phyloP scores from a whole-genome alignment of 768 basidiomycete genomes.

The Naganishia antarctica region DNA sequence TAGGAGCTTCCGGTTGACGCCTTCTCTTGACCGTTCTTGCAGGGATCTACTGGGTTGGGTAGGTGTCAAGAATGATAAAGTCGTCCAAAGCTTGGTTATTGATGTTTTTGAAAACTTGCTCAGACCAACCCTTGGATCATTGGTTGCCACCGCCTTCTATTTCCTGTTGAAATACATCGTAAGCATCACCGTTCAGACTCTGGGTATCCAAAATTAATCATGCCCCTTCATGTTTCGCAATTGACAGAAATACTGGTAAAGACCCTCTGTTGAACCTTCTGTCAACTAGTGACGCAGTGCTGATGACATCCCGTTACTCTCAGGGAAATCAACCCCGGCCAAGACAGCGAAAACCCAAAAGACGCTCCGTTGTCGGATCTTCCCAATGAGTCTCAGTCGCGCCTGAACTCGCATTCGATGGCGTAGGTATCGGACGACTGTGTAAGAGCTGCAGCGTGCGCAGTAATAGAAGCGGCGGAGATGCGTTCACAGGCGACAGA shows the following conservation, averaged over 20 bases:
- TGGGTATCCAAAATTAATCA: too few species aligned
- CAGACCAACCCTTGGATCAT: slow-evolving; percentile 63
- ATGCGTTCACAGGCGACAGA: too few species aligned
- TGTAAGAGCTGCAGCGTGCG: too few species aligned
- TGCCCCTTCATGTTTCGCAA: background rate
- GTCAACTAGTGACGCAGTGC: too few species aligned
- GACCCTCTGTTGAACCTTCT: too few species aligned
- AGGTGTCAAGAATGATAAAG: background rate
- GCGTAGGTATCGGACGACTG: too few species aligned
- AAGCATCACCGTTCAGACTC: background rate
- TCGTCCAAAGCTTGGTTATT: background rate
- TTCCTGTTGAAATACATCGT: slow-evolving; percentile 54
- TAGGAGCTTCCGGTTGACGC: background rate
- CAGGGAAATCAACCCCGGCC: slow-evolving; percentile 57
- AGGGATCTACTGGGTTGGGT: slow-evolving; percentile 23
- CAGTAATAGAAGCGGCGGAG: too few species aligned
- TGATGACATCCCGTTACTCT: too few species aligned
- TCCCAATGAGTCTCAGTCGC: slow-evolving; percentile 2
- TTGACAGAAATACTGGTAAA: slow-evolving; percentile 9
- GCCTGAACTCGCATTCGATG: slow-evolving; percentile 14
- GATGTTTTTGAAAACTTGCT: too few species aligned
- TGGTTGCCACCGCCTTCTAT: slow-evolving; percentile 62
- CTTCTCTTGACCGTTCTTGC: background rate
- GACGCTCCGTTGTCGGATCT: slow-evolving; percentile 50
- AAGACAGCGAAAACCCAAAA: slow-evolving; percentile 52